Conservation (phyloP, 441 rosid genomes). For the Pelargonium citronellum region DNA sequence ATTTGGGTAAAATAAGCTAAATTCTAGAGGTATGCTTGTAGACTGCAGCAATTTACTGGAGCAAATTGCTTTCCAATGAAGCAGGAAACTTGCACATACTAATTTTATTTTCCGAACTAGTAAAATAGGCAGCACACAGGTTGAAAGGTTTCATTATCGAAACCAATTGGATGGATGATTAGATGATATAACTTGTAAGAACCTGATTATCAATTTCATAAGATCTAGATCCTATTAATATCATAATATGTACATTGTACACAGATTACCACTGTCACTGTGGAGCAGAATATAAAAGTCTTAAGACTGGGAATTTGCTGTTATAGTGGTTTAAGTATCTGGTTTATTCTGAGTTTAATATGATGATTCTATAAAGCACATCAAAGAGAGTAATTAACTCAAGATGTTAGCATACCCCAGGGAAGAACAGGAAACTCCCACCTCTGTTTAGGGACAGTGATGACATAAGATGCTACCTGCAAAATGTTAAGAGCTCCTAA, state of each 20-base stretch:
- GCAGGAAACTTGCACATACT: neutral
- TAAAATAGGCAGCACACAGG: neutral
- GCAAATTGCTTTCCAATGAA: neutral
- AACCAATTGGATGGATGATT: neutral
- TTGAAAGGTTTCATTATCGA: slow-evolving; percentile 1
- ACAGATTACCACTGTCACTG: neutral
- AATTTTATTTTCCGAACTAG: neutral
- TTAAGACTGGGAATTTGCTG: slow-evolving; percentile 2
- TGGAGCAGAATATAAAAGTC: slow-evolving; percentile 6
- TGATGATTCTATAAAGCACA: neutral
- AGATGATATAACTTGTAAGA: neutral
- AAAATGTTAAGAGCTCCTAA: slow-evolving; percentile 21
- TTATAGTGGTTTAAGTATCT: slow-evolving; percentile 5
- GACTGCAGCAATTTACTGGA: neutral
- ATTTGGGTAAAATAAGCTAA: neutral
- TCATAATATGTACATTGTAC: neutral
- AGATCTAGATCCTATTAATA: neutral
- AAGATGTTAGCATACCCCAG: slow-evolving; percentile 45
- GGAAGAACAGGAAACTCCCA: slow-evolving; percentile 73
- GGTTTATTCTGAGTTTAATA: slow-evolving; percentile 5
- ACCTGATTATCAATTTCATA: neutral
- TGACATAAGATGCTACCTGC: slow-evolving; percentile 66
- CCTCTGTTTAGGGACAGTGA: slow-evolving; percentile 59
- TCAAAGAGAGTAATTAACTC: slow-evolving; percentile 2
- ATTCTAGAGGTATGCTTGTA: neutral